phyloP scores from a whole-genome alignment of 306 rosid species.

The Trifolium repens region DNA sequence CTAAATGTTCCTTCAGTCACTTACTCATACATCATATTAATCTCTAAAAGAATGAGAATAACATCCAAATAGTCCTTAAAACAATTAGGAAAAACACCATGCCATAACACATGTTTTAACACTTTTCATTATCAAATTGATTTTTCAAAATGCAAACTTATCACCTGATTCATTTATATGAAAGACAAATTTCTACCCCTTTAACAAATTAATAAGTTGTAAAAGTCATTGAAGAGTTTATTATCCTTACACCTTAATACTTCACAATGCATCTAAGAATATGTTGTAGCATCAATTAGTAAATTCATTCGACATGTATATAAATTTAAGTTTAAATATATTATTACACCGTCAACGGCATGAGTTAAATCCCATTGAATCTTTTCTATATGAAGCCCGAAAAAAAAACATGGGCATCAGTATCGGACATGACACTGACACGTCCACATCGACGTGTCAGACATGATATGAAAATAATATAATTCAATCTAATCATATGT shows the following conservation, averaged over 20 bases:
- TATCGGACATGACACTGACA: too few relatives aligned
- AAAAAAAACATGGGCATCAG: too few relatives aligned
- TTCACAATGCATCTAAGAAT: background rate
- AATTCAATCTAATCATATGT: too few relatives aligned
- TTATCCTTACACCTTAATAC: background rate
- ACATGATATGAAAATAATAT: too few relatives aligned
- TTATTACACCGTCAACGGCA: too few relatives aligned
- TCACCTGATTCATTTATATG: background rate
- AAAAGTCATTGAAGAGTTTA: background rate
- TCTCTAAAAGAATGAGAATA: background rate
- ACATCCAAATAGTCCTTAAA: constrained; percentile 2
- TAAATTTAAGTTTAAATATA: too few relatives aligned
- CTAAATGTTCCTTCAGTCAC: background rate
- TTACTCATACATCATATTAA: background rate
- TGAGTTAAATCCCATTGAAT: too few relatives aligned
- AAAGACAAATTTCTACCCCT: background rate
- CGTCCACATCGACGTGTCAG: too few relatives aligned
- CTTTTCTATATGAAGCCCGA: too few relatives aligned
- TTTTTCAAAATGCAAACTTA: background rate
- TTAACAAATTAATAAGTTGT: background rate
- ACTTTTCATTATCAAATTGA: background rate
- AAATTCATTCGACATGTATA: too few relatives aligned
- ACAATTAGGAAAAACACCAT: background rate
- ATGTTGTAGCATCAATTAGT: too few relatives aligned
- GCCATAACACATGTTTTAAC: background rate